A percentile compares a stretch with the other conserved stretches of the same genome.
Evolutionary conservation across 805 yeast species (phyloP).

Genomic region (Debaryomyces maramus): DNA sequence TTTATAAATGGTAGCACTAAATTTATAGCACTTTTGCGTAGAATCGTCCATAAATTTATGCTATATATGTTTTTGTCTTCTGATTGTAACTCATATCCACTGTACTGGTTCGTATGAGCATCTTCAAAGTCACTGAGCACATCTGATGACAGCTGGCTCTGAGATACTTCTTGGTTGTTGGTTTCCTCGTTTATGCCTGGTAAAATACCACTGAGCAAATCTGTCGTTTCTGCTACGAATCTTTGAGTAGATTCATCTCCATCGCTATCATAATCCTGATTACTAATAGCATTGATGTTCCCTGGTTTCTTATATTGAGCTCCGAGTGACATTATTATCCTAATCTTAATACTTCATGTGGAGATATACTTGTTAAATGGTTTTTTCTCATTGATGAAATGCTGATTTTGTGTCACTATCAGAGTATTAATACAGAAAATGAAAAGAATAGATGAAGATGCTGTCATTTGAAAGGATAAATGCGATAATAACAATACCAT

Average conservation of each 20-base stretch:
- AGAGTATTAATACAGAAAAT: no score
- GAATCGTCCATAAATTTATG: slow-evolving; percentile 37
- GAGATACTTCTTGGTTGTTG: slow-evolving; percentile 23
- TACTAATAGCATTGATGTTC: background rate
- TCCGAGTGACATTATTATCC: background rate
- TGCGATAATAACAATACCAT: no score
- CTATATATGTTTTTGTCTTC: slow-evolving; percentile 11
- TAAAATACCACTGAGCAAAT: background rate
- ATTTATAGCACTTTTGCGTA: slow-evolving; percentile 65
- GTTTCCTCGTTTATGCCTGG: slow-evolving; percentile 7
- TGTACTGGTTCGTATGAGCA: slow-evolving; percentile 9
- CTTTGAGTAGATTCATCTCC: background rate
- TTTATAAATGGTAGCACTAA: slow-evolving; percentile 83
- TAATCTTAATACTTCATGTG: no score
- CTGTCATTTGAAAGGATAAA: no score
- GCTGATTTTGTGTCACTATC: no score
- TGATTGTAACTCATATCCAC: background rate
- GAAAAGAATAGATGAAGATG: no score
- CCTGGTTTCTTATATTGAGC: background rate
- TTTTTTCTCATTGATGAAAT: no score
- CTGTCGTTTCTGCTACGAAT: slow-evolving; percentile 2
- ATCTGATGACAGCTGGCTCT: slow-evolving; percentile 30
- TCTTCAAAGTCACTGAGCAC: slow-evolving; percentile 27
- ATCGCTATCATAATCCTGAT: background rate
- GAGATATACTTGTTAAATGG: no score